Percentiles rank a stretch among this genome's conserved stretches.
phyloP scores from a whole-genome alignment of 352 stramenopile species.

The Aphanomyces invadans region DNA sequence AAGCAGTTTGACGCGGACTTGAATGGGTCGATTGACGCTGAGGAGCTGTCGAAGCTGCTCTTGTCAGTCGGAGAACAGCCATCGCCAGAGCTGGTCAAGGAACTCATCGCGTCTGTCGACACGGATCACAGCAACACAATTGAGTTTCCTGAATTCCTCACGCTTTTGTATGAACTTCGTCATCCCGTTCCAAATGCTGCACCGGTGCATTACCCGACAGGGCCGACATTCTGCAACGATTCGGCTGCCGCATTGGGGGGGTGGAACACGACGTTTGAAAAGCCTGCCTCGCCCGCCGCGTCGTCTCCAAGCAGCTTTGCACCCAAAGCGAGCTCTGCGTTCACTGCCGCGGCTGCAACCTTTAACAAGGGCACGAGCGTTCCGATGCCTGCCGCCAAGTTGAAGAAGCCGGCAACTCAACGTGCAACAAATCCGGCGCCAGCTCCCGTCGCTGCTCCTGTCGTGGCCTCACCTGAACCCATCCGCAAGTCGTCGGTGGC shows the following conservation, averaged over 20 bases:
- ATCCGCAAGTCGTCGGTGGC: slow-evolving; percentile 17
- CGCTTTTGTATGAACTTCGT: slow-evolving; percentile 63
- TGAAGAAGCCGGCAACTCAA: no score
- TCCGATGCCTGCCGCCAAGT: neutral
- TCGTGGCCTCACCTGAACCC: neutral
- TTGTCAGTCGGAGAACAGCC: slow-evolving; percentile 76
- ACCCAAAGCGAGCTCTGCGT: slow-evolving; percentile 16
- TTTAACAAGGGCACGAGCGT: slow-evolving; percentile 23
- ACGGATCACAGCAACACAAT: slow-evolving; percentile 40
- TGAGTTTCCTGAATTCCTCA: slow-evolving; percentile 77
- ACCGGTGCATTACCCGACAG: slow-evolving; percentile 14
- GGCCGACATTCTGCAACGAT: slow-evolving; percentile 20
- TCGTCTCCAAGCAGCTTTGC: slow-evolving; percentile 24
- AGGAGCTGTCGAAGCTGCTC: slow-evolving; percentile 52
- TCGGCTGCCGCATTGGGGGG: neutral
- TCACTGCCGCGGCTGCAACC: slow-evolving; percentile 5
- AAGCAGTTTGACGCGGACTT: slow-evolving; percentile 76
- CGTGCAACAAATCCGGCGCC: no score
- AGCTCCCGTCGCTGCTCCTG: neutral
- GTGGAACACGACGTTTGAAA: slow-evolving; percentile 27
- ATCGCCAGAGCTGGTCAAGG: slow-evolving; percentile 42
- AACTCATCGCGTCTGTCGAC: slow-evolving; percentile 61
- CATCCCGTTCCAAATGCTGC: slow-evolving; percentile 43
- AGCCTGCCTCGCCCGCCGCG: slow-evolving; percentile 40
- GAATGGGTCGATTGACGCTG: slow-evolving; percentile 40